These are phyloP conservation scores for Sporothrix curviconia DNA, from an alignment of 2,329 filamentous ascomycete genomes.

Conservation along the genomic window DNA sequence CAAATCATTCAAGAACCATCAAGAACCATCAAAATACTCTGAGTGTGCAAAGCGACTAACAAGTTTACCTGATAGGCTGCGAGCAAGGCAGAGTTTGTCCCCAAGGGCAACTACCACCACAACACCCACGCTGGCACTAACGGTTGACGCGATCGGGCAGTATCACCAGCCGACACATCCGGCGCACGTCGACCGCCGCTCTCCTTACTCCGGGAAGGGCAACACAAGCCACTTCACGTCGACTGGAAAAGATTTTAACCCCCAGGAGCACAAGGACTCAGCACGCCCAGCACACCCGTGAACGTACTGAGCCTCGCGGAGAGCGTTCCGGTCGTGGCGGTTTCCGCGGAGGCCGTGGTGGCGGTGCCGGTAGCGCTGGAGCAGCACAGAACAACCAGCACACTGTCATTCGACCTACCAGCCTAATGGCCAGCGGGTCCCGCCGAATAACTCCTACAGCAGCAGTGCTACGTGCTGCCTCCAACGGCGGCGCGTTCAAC, in stretches of 20 bases:
- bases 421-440: slow-evolving; percentile 29
- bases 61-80: background rate
- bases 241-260: slow-evolving; percentile 19
- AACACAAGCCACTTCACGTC: slow-evolving; percentile 3
- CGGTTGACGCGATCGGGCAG: background rate
- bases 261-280: slow-evolving; percentile 20
- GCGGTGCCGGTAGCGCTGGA: slow-evolving; percentile 10
- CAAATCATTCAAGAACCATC: too few species aligned
- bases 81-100: slow-evolving; percentile 16
- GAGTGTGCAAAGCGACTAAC: too few species aligned
- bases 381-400: slow-evolving; percentile 26
- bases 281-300: slow-evolving; percentile 25
- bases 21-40: too few species aligned
- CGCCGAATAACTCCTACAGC: slow-evolving; percentile 25
- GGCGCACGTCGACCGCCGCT: slow-evolving; percentile 13
- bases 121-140: slow-evolving; percentile 8
- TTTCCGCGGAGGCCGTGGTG: slow-evolving; percentile 39
- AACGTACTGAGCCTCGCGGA: slow-evolving; percentile 33
- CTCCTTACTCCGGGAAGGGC: slow-evolving; percentile 1
- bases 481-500: slow-evolving; percentile 33
- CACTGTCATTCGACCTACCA: slow-evolving; percentile 29
- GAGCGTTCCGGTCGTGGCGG: slow-evolving; percentile 35
- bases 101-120: background rate
- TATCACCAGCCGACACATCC: background rate
- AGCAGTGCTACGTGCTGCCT: slow-evolving; percentile 21